Evolutionary conservation across 352 stramenopile species (phyloP), one percentile per base, ranked within the genome.

Genomic region (Globisporangium yorkense): DNA sequence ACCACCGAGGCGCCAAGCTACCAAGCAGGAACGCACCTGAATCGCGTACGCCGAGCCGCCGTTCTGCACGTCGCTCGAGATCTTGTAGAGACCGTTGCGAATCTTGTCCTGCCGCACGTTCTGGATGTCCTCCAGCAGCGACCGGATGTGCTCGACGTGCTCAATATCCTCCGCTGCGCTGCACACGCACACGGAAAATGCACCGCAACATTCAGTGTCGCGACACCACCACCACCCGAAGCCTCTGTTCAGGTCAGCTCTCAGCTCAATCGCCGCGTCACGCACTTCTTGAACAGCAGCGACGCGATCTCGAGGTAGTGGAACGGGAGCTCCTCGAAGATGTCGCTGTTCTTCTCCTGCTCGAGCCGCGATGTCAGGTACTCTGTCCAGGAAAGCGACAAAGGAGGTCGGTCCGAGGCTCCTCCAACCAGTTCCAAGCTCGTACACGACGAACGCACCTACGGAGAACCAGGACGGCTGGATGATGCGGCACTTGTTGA

Each of bases 71-170:
- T 95, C 85, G 40, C 56, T 80, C 12, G 81, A 77, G 43, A 96
- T 94, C 43, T 82, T 76, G 60, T 82, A 81, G 24, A 96, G 65
- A 92, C 86, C 86, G 41, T 88, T 88, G 57, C 87, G 84, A 64
- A 96, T 94, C 61, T 96, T 95, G 60, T 94, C 81, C 57, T 96
- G 84, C 0, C 87, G 80, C n/a, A 94, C 69, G 53, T 96, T 93
- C 53, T 94, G 83, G 29, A 96, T 77, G 64, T 96, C 87, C 70
- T 96, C 86, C 6, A 95, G 61, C 21, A 94, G 61, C 16, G 79
- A 91, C 1, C 85, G 84, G 24, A 96, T 66, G 50, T 93, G 73
- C 59, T 94, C 84, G 21, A 89, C 68, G 48, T 92, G 80, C 48
- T 94, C 80, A 50, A 96, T 75, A 59, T 96, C 86, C 50, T 94